Percentiles rank a stretch among this genome's conserved stretches.
phyloP scores from a whole-genome alignment of 2,329 filamentous ascomycete genomes.

The Trichophyton rubrum region DNA sequence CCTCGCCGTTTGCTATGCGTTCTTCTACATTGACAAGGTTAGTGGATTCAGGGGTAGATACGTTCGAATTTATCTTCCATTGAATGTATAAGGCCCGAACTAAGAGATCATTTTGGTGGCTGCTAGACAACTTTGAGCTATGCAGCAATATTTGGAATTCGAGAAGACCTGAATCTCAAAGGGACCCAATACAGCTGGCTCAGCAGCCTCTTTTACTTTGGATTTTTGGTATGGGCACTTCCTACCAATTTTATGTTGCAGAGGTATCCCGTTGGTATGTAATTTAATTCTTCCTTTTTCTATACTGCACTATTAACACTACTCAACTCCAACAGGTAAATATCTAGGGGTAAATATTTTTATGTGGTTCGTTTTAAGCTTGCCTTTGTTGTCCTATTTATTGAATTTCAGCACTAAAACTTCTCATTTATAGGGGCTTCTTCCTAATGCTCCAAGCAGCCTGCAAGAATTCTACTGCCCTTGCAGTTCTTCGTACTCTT shows the following conservation, averaged over 20 bases:
- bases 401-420: not conserved
- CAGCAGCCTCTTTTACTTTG: constrained; percentile 45
- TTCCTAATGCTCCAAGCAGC: constrained; percentile 43
- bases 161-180: constrained; percentile 44
- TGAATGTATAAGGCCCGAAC: not conserved
- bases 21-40: constrained; percentile 40
- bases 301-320: not conserved
- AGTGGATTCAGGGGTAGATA: not conserved
- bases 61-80: not conserved
- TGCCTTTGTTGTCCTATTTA: not conserved
- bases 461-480: constrained; percentile 42
- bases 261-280: constrained; percentile 38
- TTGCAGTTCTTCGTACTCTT: constrained; percentile 46
- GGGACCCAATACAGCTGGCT: constrained; percentile 49
- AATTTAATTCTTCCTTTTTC: constrained; percentile 7
- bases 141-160: constrained; percentile 53
- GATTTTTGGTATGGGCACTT: constrained; percentile 43
- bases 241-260: constrained; percentile 45
- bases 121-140: constrained; percentile 46
- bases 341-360: constrained; percentile 47
- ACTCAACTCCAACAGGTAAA: constrained; percentile 25
- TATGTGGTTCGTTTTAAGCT: constrained; percentile 32
- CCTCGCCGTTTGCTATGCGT: constrained; percentile 42
- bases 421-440: constrained; percentile 26
- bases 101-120: not conserved